phyloP scores from a whole-genome alignment of 2,329 filamentous ascomycete genomes.

The Fusarium tuaranense region DNA sequence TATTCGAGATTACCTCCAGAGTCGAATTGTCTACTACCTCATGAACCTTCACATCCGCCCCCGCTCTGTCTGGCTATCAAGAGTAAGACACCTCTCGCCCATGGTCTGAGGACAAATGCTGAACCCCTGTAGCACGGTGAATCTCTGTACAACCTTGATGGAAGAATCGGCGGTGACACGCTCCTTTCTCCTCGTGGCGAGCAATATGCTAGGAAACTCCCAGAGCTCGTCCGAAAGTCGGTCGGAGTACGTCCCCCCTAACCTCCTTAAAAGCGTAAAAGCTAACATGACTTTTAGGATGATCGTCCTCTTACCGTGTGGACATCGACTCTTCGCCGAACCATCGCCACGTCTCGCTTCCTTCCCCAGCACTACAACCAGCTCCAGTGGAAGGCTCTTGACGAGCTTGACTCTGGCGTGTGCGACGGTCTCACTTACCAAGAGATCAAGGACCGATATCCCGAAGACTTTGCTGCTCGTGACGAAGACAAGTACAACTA shows the following conservation, averaged over 20 bases:
- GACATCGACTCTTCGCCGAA: constrained; percentile 78
- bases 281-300: constrained; percentile 55
- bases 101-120: background rate
- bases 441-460: constrained; percentile 90
- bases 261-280: background rate
- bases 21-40: constrained; percentile 95
- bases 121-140: constrained; percentile 80
- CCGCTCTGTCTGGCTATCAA: constrained; percentile 94
- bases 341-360: constrained; percentile 90
- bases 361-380: constrained; percentile 88
- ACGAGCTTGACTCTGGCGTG: constrained; percentile 95
- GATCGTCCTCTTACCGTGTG: constrained; percentile 72
- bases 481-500: constrained; percentile 99
- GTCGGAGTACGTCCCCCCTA: constrained; percentile 74
- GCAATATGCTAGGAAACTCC: constrained; percentile 86
- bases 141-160: constrained; percentile 89
- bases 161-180: constrained; percentile 93
- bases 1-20: constrained; percentile 96
- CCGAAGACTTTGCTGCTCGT: constrained; percentile 93
- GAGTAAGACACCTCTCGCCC: constrained; percentile 66
- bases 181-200: constrained; percentile 87
- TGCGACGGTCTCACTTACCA: constrained; percentile 97
- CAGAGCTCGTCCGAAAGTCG: constrained; percentile 85
- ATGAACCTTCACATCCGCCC: constrained; percentile 99
- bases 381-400: constrained; percentile 97